Base-by-base conservation (phyloP, 345 rosid species). In the Eucalyptus sp. region DNA sequence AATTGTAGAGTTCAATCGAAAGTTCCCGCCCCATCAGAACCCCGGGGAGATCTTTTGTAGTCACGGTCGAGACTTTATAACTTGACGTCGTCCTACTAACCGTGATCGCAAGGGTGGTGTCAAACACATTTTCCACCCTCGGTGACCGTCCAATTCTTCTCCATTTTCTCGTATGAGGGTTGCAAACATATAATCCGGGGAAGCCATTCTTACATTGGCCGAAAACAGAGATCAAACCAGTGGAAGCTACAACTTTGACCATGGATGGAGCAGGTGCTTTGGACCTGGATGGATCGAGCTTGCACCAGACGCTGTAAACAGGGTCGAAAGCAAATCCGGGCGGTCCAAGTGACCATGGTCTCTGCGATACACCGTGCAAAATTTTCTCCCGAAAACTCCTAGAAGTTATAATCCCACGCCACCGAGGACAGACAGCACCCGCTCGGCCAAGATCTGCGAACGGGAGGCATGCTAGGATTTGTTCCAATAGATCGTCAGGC, bases 321-420 rank as follows among this genome's bases (percentile, higher is more conserved):
- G 97, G 98, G 89, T 96, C 99, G 89, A 93, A 97, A 56, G 99
- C 96, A 89, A 97, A 4, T 90, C 90, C 7, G 95, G 96, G 31
- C 95, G 96, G 89, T 94, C 97, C 4, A 97, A 93, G 91, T 93
- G 95, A 97, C 99, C 99, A 97, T 44, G 99, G 99, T 46, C 93
- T 94, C 71, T 94, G 98, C 50, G 95, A 88, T 15, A 89, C 88
- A 16, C 89, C 90, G 80, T 86, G 93, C 1, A 97, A 93, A 89
- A 90, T 87, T 87, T 93, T 95, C 95, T 96, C 92, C 50, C 92
- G 54, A 88, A 97, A 96, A 88, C 95, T 93, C 86, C 85, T 91
- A 41, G 99, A 96, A 62, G 94, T 93, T 13, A 96, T 95, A 71
- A 97, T 96, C 90, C 91, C 98, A 51, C 93, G 94, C 99, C 98